Base-by-base conservation (phyloP, 257 asterid genomes). In the Scutellaria galericulata region DNA sequence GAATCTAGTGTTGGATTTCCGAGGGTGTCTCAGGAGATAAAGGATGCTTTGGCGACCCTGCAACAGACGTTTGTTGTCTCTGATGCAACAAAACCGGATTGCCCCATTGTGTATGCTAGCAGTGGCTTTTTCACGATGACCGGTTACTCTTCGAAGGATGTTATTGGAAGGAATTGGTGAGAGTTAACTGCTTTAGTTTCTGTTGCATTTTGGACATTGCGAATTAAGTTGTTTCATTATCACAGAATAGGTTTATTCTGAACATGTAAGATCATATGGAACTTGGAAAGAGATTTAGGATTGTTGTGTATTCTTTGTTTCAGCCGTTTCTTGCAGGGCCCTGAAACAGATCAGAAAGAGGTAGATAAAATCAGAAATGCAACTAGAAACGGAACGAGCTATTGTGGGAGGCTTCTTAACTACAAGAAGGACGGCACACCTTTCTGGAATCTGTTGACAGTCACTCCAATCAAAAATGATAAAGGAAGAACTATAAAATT, bases 51-150 rank as follows among this genome's bases (percentile, higher is more conserved):
- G 75, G 89, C 93, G 5, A 85, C 97, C n/a, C 76, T 94, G 66
- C 94, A 94, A 59, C 99, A 94, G 86, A 91, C 99, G n/a, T 94
- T 94, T 55, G 97, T 91, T 2, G 99, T 94, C 50, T 94, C 99
- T 5, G 99, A 94, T 84, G 97, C 97, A 5, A 91, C 99, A 1
- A 94, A 91, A 78, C 97, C 95, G 0, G 98, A 94, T 35, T 88
- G 95, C 79, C 98, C 97, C 3, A 94, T 94, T 42, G 70, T 94
- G 86, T 94, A 88, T 82, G 96, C 96, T 45, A 94, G 98, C 78
- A 87, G 96, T 74, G 98, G 98, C 70, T 94, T 94, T 72, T 94
- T 91, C 82, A 78, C 78, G 40, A 88, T 91, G 90, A 94, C 98
- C 39, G 98, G 98, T 62, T 94, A 94, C 81, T 83, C 97, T 47